Evolutionary conservation across 371 early-diverging fungal species (phyloP).

Genomic region (Sporodiniella umbellata): DNA sequence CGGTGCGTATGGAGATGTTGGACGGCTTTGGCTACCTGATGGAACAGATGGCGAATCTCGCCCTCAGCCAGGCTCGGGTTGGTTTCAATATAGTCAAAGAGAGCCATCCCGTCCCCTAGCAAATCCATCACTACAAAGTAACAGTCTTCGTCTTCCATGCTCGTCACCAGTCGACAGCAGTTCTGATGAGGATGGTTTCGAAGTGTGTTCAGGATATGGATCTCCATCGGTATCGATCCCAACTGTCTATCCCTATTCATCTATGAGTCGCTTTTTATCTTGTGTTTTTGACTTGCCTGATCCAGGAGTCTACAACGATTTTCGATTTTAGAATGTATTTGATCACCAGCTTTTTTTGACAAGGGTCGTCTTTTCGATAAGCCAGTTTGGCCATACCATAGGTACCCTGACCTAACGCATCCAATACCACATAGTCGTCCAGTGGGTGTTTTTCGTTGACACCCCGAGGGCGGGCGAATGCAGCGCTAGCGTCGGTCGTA

Average conservation of each 20-base stretch:
- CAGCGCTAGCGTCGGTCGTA: no score
- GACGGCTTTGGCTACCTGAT: slow-evolving; percentile 57
- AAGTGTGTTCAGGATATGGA: slow-evolving; percentile 61
- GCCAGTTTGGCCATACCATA: slow-evolving; percentile 65
- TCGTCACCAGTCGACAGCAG: slow-evolving; percentile 51
- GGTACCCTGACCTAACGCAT: slow-evolving; percentile 63
- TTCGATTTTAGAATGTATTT: slow-evolving; percentile 66
- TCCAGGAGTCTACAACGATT: slow-evolving; percentile 68
- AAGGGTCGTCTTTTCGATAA: slow-evolving; percentile 42
- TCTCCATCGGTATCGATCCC: slow-evolving; percentile 67
- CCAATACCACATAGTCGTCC: slow-evolving; percentile 56
- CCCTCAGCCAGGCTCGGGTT: slow-evolving; percentile 47
- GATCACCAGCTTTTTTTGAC: slow-evolving; percentile 56
- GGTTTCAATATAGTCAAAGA: slow-evolving; percentile 69
- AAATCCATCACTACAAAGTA: slow-evolving; percentile 62
- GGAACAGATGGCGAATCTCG: slow-evolving; percentile 53
- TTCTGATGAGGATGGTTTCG: slow-evolving; percentile 55
- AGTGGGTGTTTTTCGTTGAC: slow-evolving; percentile 16
- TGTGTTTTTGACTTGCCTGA: slow-evolving; percentile 13
- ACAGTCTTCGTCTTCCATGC: slow-evolving; percentile 56
- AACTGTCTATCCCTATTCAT: slow-evolving; percentile 47
- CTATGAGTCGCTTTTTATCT: background rate
- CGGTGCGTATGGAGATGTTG: slow-evolving; percentile 59
- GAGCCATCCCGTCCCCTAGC: slow-evolving; percentile 57
- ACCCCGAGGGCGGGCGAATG: no score